Base-by-base conservation (phyloP, 1,284 basidiomycete genomes). In the Earliella scabrosa region DNA sequence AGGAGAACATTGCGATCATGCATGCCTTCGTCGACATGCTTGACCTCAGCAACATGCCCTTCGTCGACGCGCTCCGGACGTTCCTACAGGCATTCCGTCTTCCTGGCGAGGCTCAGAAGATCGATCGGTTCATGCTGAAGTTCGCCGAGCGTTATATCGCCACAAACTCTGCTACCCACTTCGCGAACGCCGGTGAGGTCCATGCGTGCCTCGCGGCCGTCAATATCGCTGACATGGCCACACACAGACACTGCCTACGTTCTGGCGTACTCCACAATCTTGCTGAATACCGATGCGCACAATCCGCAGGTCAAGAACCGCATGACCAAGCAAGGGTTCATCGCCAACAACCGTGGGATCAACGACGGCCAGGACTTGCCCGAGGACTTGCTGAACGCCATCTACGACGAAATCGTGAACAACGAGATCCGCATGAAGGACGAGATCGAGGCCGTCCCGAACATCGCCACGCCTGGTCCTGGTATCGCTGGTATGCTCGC, bases 361-460 rank as follows among this genome's bases (percentile, higher is more conserved):
- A 97, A 98, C 68, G 95, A 98, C 66, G 86, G 85, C 50, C 79
- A 81, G 41, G 89, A 96, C 72, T 82, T 98, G 45, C 92, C 95
- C 0, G 94, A 97, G 66, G 92, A 96, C 23, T 77, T 91, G 44
- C 72, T 98, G 34, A 80, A 77, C 6, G 76, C 75, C 26, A 91
- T 97, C 59, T 98, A 85, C 71, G 93, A 98, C 64, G 93, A 97
- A 45, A 98, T 98, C 63, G 83, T 87, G 50, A 80, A 73, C 41
- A 95, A 97, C 66, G 96, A 98, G 73, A 98, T 98, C 67, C 84
- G 92, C 65, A 97, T 98, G 95, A 97, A 97, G 76, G 96, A 98
- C 67, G 95, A 98, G 74, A 77, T 95, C 26, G 94, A 95, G 63
- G 77, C n/a, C n/a, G n/a, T 75, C 11, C 66, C 81, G 14, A 71